Percentiles rank a stretch among this genome's conserved stretches.
Conservation (phyloP, 2,329 filamentous ascomycete genomes). For the Penicillium sp. region DNA sequence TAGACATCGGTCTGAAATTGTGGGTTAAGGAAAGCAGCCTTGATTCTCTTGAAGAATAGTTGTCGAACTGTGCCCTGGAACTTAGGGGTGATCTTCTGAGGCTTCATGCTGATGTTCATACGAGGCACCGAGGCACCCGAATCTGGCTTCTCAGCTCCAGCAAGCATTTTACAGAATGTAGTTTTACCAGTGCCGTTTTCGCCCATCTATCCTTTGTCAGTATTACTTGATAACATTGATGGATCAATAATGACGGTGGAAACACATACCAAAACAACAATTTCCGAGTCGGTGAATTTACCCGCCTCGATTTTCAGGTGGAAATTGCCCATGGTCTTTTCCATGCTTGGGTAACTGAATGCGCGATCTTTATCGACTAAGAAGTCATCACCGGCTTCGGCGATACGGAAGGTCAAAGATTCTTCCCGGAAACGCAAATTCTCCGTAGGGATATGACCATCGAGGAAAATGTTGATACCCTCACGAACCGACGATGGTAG, state of each 20-base stretch:
- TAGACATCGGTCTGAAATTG: conserved; percentile 99
- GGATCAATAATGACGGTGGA: neutral
- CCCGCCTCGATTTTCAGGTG: conserved; percentile 76
- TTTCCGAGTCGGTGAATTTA: conserved; percentile 94
- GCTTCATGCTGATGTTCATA: conserved; percentile 99
- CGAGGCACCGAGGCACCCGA: conserved; percentile 71
- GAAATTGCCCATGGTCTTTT: conserved; percentile 89
- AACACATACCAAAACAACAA: conserved; percentile 72
- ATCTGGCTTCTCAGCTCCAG: conserved; percentile 90
- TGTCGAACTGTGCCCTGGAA: conserved; percentile 95
- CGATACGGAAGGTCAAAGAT: conserved; percentile 90
- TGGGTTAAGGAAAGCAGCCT: conserved; percentile 89
- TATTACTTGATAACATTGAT: neutral
- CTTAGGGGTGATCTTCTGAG: conserved; percentile 98
- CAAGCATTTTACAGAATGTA: conserved; percentile 94
- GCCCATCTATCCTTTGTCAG: conserved; percentile 60
- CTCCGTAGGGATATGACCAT: conserved; percentile 96
- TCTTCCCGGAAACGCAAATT: conserved; percentile 98
- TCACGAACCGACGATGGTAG: conserved; percentile 93
- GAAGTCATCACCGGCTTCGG: conserved; percentile 85
- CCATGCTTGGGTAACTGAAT: conserved; percentile 84
- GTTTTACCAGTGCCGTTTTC: conserved; percentile 99
- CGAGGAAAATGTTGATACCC: conserved; percentile 99
- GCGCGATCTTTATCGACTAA: conserved; percentile 76
- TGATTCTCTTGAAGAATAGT: conserved; percentile 99